Evolutionary conservation across 768 basidiomycete species (phyloP).

Genomic region (Pleurotus sapidus): DNA sequence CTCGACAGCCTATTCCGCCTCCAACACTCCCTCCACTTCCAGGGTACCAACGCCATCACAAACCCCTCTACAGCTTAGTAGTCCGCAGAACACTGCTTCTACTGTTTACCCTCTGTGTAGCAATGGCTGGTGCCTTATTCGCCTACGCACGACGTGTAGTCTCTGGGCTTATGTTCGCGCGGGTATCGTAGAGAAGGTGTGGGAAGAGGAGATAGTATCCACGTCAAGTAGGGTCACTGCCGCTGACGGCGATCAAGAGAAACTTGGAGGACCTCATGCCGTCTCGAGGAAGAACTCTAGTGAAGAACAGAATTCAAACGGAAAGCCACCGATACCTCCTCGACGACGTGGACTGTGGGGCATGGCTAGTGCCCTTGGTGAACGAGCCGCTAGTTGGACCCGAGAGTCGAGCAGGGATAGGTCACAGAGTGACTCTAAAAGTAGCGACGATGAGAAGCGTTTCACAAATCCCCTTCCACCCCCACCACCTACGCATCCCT

Average conservation of each 20-base stretch:
- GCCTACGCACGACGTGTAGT: conserved; percentile 84
- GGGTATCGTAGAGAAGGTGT: conserved; percentile 79
- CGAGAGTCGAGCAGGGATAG: conserved; percentile 34
- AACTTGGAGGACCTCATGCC: not conserved
- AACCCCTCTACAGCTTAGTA: conserved; percentile 12
- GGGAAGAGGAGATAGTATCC: conserved; percentile 72
- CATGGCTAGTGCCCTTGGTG: conserved; percentile 60
- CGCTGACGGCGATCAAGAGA: conserved; percentile 13
- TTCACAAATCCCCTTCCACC: conserved; percentile 26
- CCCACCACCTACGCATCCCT: conserved; percentile 24
- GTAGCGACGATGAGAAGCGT: conserved; percentile 18
- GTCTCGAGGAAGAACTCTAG: conserved; percentile 1
- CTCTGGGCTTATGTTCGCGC: conserved; percentile 88
- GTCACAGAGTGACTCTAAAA: conserved; percentile 19
- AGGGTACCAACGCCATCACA: conserved; percentile 7
- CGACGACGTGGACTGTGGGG: conserved; percentile 65
- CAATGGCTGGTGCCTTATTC: conserved; percentile 81
- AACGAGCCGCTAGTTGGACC: conserved; percentile 58
- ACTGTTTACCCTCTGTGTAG: conserved; percentile 79
- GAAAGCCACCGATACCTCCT: conserved; percentile 63
- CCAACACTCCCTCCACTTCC: conserved; percentile 23
- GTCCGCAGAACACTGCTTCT: conserved; percentile 25
- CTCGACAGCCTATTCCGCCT: conserved; percentile 20
- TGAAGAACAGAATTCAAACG: conserved; percentile 13
- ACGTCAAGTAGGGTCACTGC: conserved; percentile 28